Evolutionary conservation across 805 yeast species (phyloP).

Genomic region (Candida palmyrensis): DNA sequence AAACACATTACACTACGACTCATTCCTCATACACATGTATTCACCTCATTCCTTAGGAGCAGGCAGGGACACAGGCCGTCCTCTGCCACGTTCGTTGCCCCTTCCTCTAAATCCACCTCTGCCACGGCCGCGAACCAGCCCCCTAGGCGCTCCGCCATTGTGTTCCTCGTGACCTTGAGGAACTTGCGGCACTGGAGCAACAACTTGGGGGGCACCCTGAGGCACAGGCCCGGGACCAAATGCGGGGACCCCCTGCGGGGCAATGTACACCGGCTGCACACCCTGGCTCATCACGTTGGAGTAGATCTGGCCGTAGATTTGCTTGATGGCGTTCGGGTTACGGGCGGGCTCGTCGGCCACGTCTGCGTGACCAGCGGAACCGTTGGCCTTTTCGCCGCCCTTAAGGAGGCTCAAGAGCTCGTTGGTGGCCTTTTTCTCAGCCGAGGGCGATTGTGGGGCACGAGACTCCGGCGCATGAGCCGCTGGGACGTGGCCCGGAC

Average conservation of each 20-base stretch:
- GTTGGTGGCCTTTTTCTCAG: conserved; percentile 26
- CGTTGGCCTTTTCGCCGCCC: conserved; percentile 13
- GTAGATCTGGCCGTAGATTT: conserved; percentile 39
- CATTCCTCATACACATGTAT: too few species aligned
- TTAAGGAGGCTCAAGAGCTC: conserved; percentile 44
- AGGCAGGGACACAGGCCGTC: conserved; percentile 5
- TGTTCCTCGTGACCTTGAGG: neutral
- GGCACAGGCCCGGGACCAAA: conserved; percentile 1
- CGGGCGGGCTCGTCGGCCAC: conserved; percentile 11
- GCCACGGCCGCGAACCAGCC: conserved; percentile 8
- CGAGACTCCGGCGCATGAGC: conserved; percentile 1
- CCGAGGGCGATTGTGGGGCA: too few species aligned
- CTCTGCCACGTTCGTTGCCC: conserved; percentile 15
- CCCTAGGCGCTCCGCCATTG: neutral
- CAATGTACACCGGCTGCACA: conserved; percentile 4
- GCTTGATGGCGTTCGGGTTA: conserved; percentile 31
- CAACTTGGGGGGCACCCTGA: conserved; percentile 1
- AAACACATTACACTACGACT: too few species aligned
- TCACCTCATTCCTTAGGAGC: too few species aligned
- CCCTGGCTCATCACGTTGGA: conserved; percentile 40
- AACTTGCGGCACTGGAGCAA: neutral
- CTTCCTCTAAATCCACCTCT: conserved; percentile 12
- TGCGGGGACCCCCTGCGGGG: too few species aligned
- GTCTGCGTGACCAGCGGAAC: conserved; percentile 4
- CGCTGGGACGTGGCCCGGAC: conserved; percentile 2